Base-by-base conservation (phyloP, 1,284 basidiomycete species). In the Polyporus tsugae region DNA sequence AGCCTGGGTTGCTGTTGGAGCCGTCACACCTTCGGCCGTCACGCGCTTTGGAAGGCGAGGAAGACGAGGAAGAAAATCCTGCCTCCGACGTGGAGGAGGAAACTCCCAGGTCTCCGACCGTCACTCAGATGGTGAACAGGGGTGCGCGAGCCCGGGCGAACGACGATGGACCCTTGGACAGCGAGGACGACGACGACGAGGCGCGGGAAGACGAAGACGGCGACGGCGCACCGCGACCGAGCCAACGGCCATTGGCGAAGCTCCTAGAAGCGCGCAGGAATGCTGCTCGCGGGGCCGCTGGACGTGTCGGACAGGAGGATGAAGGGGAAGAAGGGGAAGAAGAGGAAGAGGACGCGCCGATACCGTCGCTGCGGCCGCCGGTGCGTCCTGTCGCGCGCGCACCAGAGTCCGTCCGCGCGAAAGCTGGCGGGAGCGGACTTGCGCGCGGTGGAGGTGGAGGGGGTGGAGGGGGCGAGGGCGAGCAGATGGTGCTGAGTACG, bases 401-500 rank as follows among this genome's bases (percentile, higher is more conserved):
- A 10, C 58, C 58, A 5, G 58, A 59, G 22, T 58, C 58, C 10
- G 22, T 41, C 49, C 19, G 39, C 38, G 36, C 35, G 44, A 22
- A 36, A 25, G 36, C 53, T 36, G 52, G 46, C 33, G 39, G 35
- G 38, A 41, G 53, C 35, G 53, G 44, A 9, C n/a, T 49, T 6
- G 9, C 68, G 46, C 41, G 58, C 39, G 58, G 25, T 13, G 49
- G 55, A 11, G 55, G 5, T 38, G 55, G 55, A 38, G 55, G 29
- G 2, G 29, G 29, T 29, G 29, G 38, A 0, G 55, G 59, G 19
- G 60, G 29, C 11, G 42, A 42, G 6, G 42, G 42, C 29, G 80
- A 81, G 1, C 87, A 88, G 75, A 82, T 82, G 72, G 80, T 86
- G 4, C 78, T 88, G 58, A 82, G 77, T 66, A 87, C 87, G 3